Percentiles rank a stretch among this genome's conserved stretches.
Evolutionary conservation across 768 basidiomycete species (phyloP).

Genomic region (Solioccasus polychromus): DNA sequence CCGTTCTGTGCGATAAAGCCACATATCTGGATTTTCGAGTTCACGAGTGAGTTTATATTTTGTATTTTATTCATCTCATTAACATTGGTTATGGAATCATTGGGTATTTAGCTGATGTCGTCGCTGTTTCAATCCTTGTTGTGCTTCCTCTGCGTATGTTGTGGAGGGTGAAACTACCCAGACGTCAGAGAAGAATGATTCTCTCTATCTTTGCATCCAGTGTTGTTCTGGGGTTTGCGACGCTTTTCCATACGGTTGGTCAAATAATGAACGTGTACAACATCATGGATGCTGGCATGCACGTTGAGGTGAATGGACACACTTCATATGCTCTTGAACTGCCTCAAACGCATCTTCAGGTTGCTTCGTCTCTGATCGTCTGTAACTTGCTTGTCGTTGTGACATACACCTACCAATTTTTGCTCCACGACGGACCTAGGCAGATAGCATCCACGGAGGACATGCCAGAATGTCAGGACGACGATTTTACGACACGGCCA

Average conservation of each 20-base stretch:
- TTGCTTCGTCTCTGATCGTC: not conserved
- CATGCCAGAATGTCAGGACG: not conserved
- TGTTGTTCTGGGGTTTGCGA: conserved; percentile 8
- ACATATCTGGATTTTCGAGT: conserved; percentile 3
- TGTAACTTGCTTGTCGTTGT: not conserved
- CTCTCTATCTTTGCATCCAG: conserved; percentile 17
- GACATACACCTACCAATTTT: no score
- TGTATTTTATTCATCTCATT: no score
- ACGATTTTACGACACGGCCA: conserved; percentile 6
- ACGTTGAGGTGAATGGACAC: conserved; percentile 3
- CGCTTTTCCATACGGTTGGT: conserved; percentile 7
- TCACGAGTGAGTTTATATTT: not conserved
- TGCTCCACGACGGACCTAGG: not conserved
- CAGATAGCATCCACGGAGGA: not conserved
- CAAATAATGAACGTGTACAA: not conserved
- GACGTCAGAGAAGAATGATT: conserved; percentile 16
- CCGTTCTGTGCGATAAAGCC: not conserved
- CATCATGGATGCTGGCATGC: not conserved
- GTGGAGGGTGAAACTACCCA: conserved; percentile 15
- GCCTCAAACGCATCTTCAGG: not conserved
- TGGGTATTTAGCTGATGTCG: conserved; percentile 6
- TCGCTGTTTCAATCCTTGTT: conserved; percentile 7
- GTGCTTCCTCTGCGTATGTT: conserved; percentile 14
- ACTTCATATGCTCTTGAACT: not conserved
- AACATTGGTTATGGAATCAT: not conserved